phyloP scores from a whole-genome alignment of 306 rosid species.

The Cajanus cajan region DNA sequence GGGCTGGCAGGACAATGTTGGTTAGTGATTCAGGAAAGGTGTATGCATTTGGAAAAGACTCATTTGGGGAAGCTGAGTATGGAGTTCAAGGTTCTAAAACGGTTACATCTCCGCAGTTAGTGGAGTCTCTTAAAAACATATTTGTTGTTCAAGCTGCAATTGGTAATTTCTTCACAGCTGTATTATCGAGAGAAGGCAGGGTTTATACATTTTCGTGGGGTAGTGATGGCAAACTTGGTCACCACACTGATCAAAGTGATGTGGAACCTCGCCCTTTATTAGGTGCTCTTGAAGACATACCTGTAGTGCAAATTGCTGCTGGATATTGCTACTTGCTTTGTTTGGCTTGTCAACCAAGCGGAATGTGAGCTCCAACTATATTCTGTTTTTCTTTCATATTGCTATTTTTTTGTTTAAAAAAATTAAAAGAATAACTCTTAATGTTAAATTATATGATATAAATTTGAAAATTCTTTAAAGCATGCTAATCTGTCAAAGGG shows the following conservation, averaged over 20 bases:
- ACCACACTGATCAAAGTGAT: conserved; percentile 76
- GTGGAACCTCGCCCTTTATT: conserved; percentile 69
- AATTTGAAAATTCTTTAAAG: background rate
- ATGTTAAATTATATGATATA: background rate
- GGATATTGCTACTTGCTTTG: conserved; percentile 98
- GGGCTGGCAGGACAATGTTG: conserved; percentile 91
- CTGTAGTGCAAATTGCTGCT: conserved; percentile 96
- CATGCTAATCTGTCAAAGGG: background rate
- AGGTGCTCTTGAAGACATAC: conserved; percentile 82
- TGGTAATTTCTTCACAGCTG: conserved; percentile 92
- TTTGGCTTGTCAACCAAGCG: conserved; percentile 85
- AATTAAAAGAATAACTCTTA: background rate
- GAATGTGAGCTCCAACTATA: conserved; percentile 70
- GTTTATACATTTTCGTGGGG: conserved; percentile 98
- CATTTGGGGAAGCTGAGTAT: conserved; percentile 78
- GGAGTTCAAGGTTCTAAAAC: conserved; percentile 65
- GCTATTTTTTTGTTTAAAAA: background rate
- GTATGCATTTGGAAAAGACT: conserved; percentile 85
- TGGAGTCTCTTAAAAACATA: conserved; percentile 76
- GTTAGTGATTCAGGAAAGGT: conserved; percentile 84
- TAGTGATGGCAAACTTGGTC: conserved; percentile 72
- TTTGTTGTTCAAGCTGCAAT: conserved; percentile 97
- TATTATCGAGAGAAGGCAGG: conserved; percentile 87
- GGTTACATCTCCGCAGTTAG: conserved; percentile 62
- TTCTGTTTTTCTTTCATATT: conserved; percentile 4